Evolutionary conservation across 768 basidiomycete genomes (phyloP), one percentile per base, ranked within the genome.

Genomic region (Gautieria morchelliformis): DNA sequence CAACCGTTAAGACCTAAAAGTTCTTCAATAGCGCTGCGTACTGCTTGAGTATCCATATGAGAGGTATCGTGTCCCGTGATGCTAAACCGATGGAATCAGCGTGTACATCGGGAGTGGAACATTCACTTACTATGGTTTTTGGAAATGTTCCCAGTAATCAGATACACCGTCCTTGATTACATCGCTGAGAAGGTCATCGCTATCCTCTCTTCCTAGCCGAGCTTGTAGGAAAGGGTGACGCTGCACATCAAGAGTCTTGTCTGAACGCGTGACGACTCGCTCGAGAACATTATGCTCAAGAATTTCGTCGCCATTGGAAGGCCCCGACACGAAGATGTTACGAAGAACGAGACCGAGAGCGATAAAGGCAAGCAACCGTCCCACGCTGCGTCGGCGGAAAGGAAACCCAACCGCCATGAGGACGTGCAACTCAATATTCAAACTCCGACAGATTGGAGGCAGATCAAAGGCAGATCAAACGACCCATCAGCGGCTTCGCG

Each of bases 1-100:
- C 96, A 99, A 17, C 96, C 96, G 64, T 98, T 97, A 56, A 97
- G 80, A 15, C 89, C 87, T n/a, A 98, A 77, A 0, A 99, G 77
- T 62, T 91, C 90, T 70, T 99, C 96, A 49, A 99, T 90, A 4
- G 94, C 84, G 49, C 78, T 83, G 56, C 92, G 76, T 22, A 98
- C 89, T 56, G 85, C 87, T 68, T 99, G 95, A 8, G 87, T 83
- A 67, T 98, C 96, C 71, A 85, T 83, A 59, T 93, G 86, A 0
- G 87, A 78, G 0, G 94, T 96, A 58, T 95, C 93, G 63, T 79
- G 80, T 60, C 81, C 83, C 2, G 78, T 74, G 58, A 96, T 95
- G 70, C 89, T 90, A 27, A 27, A 5, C 3, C 27, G 61, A 6
- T 11, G 7, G 14, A 20, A 11, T 7, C n/a, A 27, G 32, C 50